Conservation (phyloP, 2,329 filamentous ascomycete genomes). For the Ophiostoma ips region DNA sequence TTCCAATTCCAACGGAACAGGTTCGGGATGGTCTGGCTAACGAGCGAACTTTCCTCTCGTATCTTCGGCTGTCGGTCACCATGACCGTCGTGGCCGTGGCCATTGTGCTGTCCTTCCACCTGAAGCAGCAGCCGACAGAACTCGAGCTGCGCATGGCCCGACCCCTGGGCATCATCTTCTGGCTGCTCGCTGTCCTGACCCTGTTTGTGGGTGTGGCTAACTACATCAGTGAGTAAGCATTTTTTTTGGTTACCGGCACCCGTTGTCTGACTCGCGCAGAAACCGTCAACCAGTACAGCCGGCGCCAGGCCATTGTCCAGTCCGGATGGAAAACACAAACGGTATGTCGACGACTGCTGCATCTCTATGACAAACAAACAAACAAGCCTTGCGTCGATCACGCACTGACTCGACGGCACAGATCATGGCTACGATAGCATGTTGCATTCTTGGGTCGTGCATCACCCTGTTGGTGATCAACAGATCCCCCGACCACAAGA, state of each 20-base stretch:
- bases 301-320: slow-evolving; percentile 71
- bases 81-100: slow-evolving; percentile 82
- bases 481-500: slow-evolving; percentile 19
- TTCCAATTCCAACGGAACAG: slow-evolving; percentile 3
- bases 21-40: slow-evolving; percentile 61
- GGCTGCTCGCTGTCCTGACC: slow-evolving; percentile 66
- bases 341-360: slow-evolving; percentile 33
- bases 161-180: slow-evolving; percentile 80
- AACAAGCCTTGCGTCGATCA: background rate
- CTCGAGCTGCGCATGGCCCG: slow-evolving; percentile 65
- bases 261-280: slow-evolving; percentile 27
- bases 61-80: slow-evolving; percentile 77
- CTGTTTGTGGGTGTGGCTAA: slow-evolving; percentile 67
- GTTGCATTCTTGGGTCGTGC: slow-evolving; percentile 51
- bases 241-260: no score
- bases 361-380: no score
- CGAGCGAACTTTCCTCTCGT: slow-evolving; percentile 77
- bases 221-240: slow-evolving; percentile 52
- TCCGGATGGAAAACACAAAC: slow-evolving; percentile 85
- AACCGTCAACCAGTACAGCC: slow-evolving; percentile 67
- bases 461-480: slow-evolving; percentile 44
- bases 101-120: slow-evolving; percentile 85
- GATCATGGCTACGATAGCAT: slow-evolving; percentile 48
- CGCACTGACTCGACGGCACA: slow-evolving; percentile 18
- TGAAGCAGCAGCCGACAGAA: slow-evolving; percentile 55